Evolutionary conservation across 345 rosid species (phyloP), one percentile per base, ranked within the genome.

Genomic region (Trapa bicornis): DNA sequence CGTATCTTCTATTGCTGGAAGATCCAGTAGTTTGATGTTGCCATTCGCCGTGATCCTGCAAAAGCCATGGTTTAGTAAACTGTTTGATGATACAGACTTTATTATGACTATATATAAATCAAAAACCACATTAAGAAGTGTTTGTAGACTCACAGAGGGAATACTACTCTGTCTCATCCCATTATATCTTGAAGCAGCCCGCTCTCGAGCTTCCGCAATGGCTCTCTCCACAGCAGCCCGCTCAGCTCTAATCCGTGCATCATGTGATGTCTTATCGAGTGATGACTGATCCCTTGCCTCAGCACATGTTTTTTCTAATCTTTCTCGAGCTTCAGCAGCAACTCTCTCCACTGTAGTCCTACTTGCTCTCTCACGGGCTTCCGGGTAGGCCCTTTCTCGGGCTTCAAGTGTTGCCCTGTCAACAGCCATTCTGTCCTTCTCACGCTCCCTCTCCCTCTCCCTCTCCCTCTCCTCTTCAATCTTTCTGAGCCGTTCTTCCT

Each of bases 171-270:
- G 78, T 74, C 81, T 77, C 79, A 80, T 72, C 70, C 78, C 83
- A 71, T 61, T 68, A 68, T 77, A 82, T 82, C 86, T 79, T 52
- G 91, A 76, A 72, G 78, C 78, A 84, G 97, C 96, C 73, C 96
- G 96, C 78, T 82, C 92, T 52, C 96, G 90, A 69, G 89, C 99
- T 83, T 89, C 99, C n/a, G 88, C 73, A 5, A 89, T 83, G 63
- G 96, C 99, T 82, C 94, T 84, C 80, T 90, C 99, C 58, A 88
- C 95, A 35, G 91, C 96, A 74, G 91, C 91, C 38, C 95, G 96
- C 76, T 93, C 98, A 54, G 89, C 87, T 82, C 86, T 84, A 62
- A 87, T 68, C 78, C 88, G 82, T 67, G 86, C 87, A 52, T 93
- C 98, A 10, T 60, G 65, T 42, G 85, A 65, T 67, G 77, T 33